Percentiles rank a stretch among this genome's conserved stretches.
These are phyloP conservation scores for Oldenlandia corymbosa DNA, from an alignment of 257 asterid genomes.

Conservation along the genomic window DNA sequence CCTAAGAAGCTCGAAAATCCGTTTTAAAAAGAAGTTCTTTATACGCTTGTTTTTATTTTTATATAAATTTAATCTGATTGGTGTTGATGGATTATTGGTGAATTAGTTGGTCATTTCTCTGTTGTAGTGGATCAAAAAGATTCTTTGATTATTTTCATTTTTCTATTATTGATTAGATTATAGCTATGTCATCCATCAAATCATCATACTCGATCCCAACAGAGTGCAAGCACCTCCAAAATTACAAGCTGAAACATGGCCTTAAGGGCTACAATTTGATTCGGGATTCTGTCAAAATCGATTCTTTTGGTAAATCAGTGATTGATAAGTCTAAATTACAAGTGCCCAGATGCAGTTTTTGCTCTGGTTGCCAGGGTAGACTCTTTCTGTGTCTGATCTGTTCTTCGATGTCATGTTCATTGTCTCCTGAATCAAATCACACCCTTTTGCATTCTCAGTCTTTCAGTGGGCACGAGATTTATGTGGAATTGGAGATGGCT, in stretches of 20 bases:
- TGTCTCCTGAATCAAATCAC: slow-evolving; percentile 42
- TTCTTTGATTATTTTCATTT: neutral
- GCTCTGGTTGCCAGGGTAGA: slow-evolving; percentile 44
- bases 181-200: slow-evolving; percentile 45
- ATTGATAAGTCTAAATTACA: slow-evolving; percentile 40
- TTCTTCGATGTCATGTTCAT: slow-evolving; percentile 43
- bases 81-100: neutral
- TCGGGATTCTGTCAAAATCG: slow-evolving; percentile 39
- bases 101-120: neutral
- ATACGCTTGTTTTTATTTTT: neutral
- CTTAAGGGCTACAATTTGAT: slow-evolving; percentile 39
- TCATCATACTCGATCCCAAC: slow-evolving; percentile 35
- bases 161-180: slow-evolving; percentile 1
- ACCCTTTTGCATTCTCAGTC: slow-evolving; percentile 46
- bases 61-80: neutral
- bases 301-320: slow-evolving; percentile 48
- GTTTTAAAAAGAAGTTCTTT: too few species aligned
- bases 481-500: slow-evolving; percentile 55
- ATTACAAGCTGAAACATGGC: slow-evolving; percentile 61
- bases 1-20: too few species aligned
- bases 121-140: neutral
- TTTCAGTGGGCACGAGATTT: slow-evolving; percentile 46
- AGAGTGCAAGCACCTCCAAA: slow-evolving; percentile 62
- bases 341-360: slow-evolving; percentile 51
- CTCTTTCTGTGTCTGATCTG: slow-evolving; percentile 68